phyloP scores from a whole-genome alignment of 805 yeast genomes.

The Ogataea ganodermae region DNA sequence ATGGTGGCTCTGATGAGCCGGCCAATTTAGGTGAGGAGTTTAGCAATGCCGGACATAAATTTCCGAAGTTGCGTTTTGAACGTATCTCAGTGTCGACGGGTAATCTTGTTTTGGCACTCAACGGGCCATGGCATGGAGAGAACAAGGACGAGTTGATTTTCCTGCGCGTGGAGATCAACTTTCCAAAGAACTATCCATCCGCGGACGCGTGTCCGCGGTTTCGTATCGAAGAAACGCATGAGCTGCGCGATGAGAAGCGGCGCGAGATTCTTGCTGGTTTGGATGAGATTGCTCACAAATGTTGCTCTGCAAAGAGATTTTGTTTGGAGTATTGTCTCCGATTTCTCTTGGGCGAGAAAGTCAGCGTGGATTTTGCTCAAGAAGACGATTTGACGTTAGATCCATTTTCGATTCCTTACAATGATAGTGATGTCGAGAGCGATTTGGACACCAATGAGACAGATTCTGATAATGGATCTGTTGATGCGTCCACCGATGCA shows the following conservation, averaged over 20 bases:
- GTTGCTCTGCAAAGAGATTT: constrained; percentile 57
- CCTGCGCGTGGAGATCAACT: constrained; percentile 65
- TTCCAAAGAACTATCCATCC: constrained; percentile 75
- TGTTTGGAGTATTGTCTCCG: constrained; percentile 82
- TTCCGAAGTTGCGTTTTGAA: constrained; percentile 85
- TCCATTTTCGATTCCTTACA: constrained; percentile 33
- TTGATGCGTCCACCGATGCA: constrained; percentile 25
- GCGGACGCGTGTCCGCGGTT: constrained; percentile 51
- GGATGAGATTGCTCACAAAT: constrained; percentile 55
- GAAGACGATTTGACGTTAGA: constrained; percentile 31
- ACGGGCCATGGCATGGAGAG: constrained; percentile 69
- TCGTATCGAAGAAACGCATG: constrained; percentile 78
- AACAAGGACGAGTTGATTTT: constrained; percentile 56
- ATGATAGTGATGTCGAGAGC: constrained; percentile 27
- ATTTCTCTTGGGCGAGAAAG: constrained; percentile 77
- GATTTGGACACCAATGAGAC: constrained; percentile 17
- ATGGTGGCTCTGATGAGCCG: constrained; percentile 35
- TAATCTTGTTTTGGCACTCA: constrained; percentile 67
- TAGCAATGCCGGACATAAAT: constrained; percentile 81
- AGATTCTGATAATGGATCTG: background rate
- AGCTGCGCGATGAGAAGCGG: constrained; percentile 50
- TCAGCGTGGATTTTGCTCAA: constrained; percentile 45
- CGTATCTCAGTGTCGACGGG: constrained; percentile 88
- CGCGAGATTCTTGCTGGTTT: constrained; percentile 54
- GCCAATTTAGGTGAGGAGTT: constrained; percentile 89